These are phyloP conservation scores for Inonotus obliquus DNA, from an alignment of 1,284 basidiomycete genomes.

Conservation along the genomic window DNA sequence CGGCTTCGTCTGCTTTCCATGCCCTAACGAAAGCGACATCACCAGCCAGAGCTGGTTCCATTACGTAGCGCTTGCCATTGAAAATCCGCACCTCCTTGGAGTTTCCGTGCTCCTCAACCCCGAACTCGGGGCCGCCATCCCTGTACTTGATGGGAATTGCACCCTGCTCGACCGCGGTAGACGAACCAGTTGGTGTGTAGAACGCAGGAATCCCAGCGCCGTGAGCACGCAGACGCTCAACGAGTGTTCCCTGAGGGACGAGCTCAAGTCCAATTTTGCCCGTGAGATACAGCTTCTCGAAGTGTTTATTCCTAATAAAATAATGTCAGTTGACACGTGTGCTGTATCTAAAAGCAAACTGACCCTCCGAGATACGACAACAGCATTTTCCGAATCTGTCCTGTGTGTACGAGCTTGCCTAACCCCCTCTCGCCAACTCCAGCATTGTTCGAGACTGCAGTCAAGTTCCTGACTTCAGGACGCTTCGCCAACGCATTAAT, in stretches of 20 bases:
- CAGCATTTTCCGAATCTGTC: conserved; percentile 82
- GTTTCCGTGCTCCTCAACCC: conserved; percentile 65
- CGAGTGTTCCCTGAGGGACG: conserved; percentile 87
- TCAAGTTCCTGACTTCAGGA: conserved; percentile 68
- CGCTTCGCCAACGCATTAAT: conserved; percentile 76
- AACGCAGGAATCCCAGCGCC: conserved; percentile 96
- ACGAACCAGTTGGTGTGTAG: conserved; percentile 93
- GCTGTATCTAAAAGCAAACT: conserved; percentile 21
- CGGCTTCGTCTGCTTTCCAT: conserved; percentile 93
- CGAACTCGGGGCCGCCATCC: conserved; percentile 57
- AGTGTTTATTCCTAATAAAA: conserved; percentile 63
- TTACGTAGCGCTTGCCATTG: conserved; percentile 77
- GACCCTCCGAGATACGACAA: conserved; percentile 86
- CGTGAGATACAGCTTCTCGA: conserved; percentile 72
- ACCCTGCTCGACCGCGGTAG: conserved; percentile 79
- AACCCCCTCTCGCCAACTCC: conserved; percentile 76
- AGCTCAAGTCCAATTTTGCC: conserved; percentile 85
- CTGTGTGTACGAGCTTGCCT: conserved; percentile 70
- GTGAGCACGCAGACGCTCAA: conserved; percentile 87
- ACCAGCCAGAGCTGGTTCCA: conserved; percentile 84
- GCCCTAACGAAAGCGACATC: conserved; percentile 90
- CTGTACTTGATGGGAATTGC: conserved; percentile 75
- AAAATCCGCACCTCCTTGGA: conserved; percentile 81
- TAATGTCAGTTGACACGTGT: not conserved
- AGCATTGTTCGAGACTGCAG: conserved; percentile 89